Percentiles rank a stretch among this genome's conserved stretches.
Evolutionary conservation across 1,284 basidiomycete genomes (phyloP).

Genomic region (Peniophora sp.): DNA sequence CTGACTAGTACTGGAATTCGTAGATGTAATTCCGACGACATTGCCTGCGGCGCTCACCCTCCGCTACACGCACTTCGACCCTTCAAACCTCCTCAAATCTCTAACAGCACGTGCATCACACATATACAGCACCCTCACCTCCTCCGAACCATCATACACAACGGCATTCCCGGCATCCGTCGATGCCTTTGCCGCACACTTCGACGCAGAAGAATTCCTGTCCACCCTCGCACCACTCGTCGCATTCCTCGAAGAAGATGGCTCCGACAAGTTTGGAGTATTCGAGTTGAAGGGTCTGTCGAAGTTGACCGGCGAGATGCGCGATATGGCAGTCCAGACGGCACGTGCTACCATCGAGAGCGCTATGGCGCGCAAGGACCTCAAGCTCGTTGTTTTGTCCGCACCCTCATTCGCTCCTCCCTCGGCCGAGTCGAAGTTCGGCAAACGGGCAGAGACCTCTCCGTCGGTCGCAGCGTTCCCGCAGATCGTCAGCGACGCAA

Average conservation of each 20-base stretch:
- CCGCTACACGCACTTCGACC: slow-evolving; percentile 24
- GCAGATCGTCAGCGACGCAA: slow-evolving; percentile 51
- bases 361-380: slow-evolving; percentile 27
- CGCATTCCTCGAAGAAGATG: slow-evolving; percentile 39
- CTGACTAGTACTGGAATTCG: slow-evolving; percentile 3
- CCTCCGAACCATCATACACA: slow-evolving; percentile 14
- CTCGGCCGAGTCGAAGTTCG: slow-evolving; percentile 12
- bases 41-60: slow-evolving; percentile 38
- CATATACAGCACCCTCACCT: slow-evolving; percentile 43
- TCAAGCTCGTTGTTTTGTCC: slow-evolving; percentile 49
- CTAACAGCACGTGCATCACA: slow-evolving; percentile 51
- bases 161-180: slow-evolving; percentile 26
- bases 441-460: slow-evolving; percentile 27
- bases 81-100: slow-evolving; percentile 40
- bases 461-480: slow-evolving; percentile 38
- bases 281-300: slow-evolving; percentile 48
- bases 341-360: slow-evolving; percentile 37
- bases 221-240: slow-evolving; percentile 36
- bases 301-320: slow-evolving; percentile 38
- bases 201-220: slow-evolving; percentile 30
- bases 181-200: slow-evolving; percentile 32
- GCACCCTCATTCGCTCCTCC: slow-evolving; percentile 3
- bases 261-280: slow-evolving; percentile 46
- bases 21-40: slow-evolving; percentile 44
- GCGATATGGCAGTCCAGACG: slow-evolving; percentile 30